Base-by-base conservation (phyloP, 140 eudicot genomes). In the Anethum foeniculum region DNA sequence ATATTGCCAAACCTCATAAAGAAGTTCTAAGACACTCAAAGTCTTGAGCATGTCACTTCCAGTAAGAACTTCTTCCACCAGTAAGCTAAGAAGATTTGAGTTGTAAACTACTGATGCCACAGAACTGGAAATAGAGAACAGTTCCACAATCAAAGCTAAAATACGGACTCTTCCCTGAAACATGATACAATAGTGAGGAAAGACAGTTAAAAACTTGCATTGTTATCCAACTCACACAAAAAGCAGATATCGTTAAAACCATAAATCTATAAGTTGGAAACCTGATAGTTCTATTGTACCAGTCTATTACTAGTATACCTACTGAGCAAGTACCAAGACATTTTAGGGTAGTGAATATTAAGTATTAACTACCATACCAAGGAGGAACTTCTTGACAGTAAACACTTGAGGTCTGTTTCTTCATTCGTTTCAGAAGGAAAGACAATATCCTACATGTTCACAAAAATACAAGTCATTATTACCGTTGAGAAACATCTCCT, bases 121-220 rank as follows among this genome's bases (percentile, higher is more conserved):
- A 56, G 91, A 85, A 36, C 80, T 91, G 47, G 99, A 94, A 67
- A 89, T 81, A 54, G 97, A 94, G 88, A 94, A 94, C 43, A 94
- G 91, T 85, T 89, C 92, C 90, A 92, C 99, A 34, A 89, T 85
- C 83, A 94, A 85, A 23, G 97, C 91, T 80, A 94, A 79, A 82
- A 94, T 86, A 43, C 99, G 95, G 54, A 90, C 90, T 80, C 97
- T 89, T 80, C 92, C 99, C 99, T 94, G 90, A 84, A 48, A 80
- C 69, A 64, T 58, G 52, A 21, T 41, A 49, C 25, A 13, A 81
- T 47, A 79, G 25, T 79, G 27, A 49, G 75, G 12, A 7, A 49
- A 39, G 19, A 73, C 21, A 2, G 71, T 75, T 71, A 36, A 11
- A 27, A 39, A 80, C n/a, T 44, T 51, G 41, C 44, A 62, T 44